Evolutionary conservation across 129 eudicot genomes (phyloP), one percentile per base, ranked within the genome.

Genomic region (Cynara cardunculus): DNA sequence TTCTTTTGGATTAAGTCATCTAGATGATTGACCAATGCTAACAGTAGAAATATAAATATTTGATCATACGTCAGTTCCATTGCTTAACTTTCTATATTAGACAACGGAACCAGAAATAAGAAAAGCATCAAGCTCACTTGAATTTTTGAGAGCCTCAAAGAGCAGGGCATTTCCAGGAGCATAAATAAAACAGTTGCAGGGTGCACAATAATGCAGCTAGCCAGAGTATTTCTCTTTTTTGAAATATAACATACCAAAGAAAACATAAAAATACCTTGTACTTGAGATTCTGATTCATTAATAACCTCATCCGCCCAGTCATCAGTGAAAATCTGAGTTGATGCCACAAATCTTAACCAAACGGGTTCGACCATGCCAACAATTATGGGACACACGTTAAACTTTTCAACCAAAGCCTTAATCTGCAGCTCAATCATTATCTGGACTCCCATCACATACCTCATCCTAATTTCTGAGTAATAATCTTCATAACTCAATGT

Each of bases 391-490:
- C 82, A 86, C 78, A 87, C 96, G 22, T 76, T 77, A 56, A 87
- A 90, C 27, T 83, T 74, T 81, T 94, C 96, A 81, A 91, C 93
- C 88, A 94, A 84, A 41, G 93, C 91, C 80, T 78, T 81, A 39
- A 89, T 73, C 73, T 94, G 98, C 87, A 88, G 28, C 78, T 90
- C 87, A 8, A 94, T 83, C 85, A 91, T 86, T 62, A 87, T 74
- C 80, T 94, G 96, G 65, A 94, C 44, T 25, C 98, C 98, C 87
- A 80, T 82, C 80, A 87, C 87, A 68, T 94, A 91, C 68, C 93
- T 91, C 87, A 77, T 77, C 78, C 97, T 89, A 70, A 91, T 86
- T 68, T 75, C 80, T 1, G 85, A 64, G 37, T 86, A 83, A 83
- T 91, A 94, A 39, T 90, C 94, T 14, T 86, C 90, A 44, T 84